Percentiles rank a stretch among this genome's conserved stretches.
Conservation (phyloP, 2,329 filamentous ascomycete species). For the Waltergamsia citrina region DNA sequence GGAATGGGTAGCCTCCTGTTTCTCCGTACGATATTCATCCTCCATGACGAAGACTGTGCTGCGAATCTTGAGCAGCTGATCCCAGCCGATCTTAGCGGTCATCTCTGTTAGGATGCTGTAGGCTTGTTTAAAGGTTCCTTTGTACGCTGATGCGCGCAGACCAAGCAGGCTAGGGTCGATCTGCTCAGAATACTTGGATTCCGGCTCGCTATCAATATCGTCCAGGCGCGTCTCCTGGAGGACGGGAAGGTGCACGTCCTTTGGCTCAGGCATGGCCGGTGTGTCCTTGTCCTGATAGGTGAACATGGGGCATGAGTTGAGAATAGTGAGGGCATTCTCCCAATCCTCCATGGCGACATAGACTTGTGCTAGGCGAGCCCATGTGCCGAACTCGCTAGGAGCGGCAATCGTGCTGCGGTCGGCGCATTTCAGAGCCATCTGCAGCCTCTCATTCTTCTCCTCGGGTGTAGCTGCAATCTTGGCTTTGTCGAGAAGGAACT, state of each 20-base stretch:
- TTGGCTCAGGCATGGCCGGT: constrained; percentile 86
- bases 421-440: constrained; percentile 84
- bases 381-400: constrained; percentile 94
- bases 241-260: constrained; percentile 77
- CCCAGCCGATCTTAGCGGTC: constrained; percentile 95
- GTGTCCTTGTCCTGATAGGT: constrained; percentile 98
- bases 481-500: constrained; percentile 84
- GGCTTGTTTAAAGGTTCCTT: constrained; percentile 90
- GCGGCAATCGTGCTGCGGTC: constrained; percentile 92
- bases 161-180: constrained; percentile 81
- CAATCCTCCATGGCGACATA: constrained; percentile 93
- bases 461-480: constrained; percentile 41
- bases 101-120: constrained; percentile 93
- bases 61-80: constrained; percentile 85
- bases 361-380: constrained; percentile 87
- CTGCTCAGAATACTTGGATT: constrained; percentile 71
- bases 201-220: constrained; percentile 88
- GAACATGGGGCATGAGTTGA: constrained; percentile 99
- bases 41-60: constrained; percentile 99
- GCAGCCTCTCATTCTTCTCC: constrained; percentile 56
- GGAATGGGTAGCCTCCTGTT: constrained; percentile 48
- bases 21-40: constrained; percentile 91
- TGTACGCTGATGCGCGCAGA: constrained; percentile 80
- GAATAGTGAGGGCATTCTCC: constrained; percentile 87
- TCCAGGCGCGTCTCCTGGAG: constrained; percentile 84